Conservation (phyloP, 2,329 filamentous ascomycete genomes). For the Byssothecium circinans region DNA sequence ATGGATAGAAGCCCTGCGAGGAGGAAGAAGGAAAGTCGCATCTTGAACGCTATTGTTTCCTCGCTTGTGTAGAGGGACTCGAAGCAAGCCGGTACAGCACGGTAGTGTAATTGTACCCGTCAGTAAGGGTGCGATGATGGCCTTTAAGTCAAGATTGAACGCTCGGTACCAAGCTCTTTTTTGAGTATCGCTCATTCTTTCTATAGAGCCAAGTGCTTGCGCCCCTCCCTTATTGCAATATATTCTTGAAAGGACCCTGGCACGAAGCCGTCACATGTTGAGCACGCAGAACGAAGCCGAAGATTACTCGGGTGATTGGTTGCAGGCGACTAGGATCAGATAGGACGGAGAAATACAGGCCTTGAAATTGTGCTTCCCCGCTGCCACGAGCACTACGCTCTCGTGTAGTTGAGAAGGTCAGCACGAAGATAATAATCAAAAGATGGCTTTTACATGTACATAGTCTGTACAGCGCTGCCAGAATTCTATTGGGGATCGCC, state of each 20-base stretch:
- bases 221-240: constrained; percentile 4
- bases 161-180: neutral
- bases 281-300: neutral
- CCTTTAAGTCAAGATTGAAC: neutral
- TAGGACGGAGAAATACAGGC: too few species aligned
- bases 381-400: too few species aligned
- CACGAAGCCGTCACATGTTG: constrained; percentile 8
- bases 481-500: too few species aligned
- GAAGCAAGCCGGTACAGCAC: neutral
- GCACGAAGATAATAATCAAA: too few species aligned
- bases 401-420: too few species aligned
- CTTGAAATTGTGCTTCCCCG: too few species aligned
- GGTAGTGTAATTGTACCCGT: neutral
- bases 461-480: too few species aligned
- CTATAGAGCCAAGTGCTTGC: too few species aligned
- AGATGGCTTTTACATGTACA: too few species aligned
- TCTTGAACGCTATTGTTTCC: constrained; percentile 2
- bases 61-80: neutral
- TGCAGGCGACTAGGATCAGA: too few species aligned
- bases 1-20: constrained; percentile 15
- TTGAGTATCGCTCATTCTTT: constrained; percentile 1
- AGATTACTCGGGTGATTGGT: too few species aligned
- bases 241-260: constrained; percentile 4
- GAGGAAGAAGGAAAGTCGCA: constrained; percentile 17
- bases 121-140: neutral